Base-by-base conservation (phyloP, 768 basidiomycete species). In the Lactarius vividus region DNA sequence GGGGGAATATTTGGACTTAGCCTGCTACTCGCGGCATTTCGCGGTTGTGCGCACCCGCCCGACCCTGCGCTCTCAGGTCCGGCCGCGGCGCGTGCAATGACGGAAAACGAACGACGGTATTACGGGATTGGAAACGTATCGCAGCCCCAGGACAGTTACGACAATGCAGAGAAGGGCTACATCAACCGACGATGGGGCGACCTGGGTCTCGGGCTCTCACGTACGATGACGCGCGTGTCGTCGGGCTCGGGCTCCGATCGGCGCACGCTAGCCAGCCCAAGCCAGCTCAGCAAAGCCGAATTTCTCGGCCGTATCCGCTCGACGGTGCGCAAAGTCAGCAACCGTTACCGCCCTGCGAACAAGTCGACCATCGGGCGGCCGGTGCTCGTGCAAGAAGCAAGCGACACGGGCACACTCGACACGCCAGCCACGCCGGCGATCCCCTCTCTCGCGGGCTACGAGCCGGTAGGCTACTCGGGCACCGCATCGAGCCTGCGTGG, bases 301-400 rank as follows among this genome's bases (percentile, higher is more conserved):
- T 91, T 91, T 71, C 69, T 91, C 60, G 80, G 81, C n/a, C 82
- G 79, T 73, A 80, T 91, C 52, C 83, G 78, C 67, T 80, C 84
- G 57, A 87, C 88, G 2, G 85, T 88, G 39, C 80, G 89, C 63
- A 82, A 85, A 53, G 88, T 89, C 67, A 90, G 89, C 77, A 82
- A 86, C 72, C 85, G 80, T 73, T 76, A 60, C 72, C 77, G 63
- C 78, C 81, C 62, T 28, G 63, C 71, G 3, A 60, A 57, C 42
- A 69, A 71, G 28, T 85, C 84, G 6, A 75, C 79, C 46, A 90
- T 90, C 68, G 82, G 85, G 23, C 84, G 83, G 70, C 90, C 90
- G 1, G 80, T 84, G 55, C 77, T 81, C 23, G 71, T 82, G 62
- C 65, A 62, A 65, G 73, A 57, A 37, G 58, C 46, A 18, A 62